A percentile compares a stretch with the other conserved stretches of the same genome.
phyloP scores from a whole-genome alignment of 345 rosid species.

The Dipteronia sinensis region DNA sequence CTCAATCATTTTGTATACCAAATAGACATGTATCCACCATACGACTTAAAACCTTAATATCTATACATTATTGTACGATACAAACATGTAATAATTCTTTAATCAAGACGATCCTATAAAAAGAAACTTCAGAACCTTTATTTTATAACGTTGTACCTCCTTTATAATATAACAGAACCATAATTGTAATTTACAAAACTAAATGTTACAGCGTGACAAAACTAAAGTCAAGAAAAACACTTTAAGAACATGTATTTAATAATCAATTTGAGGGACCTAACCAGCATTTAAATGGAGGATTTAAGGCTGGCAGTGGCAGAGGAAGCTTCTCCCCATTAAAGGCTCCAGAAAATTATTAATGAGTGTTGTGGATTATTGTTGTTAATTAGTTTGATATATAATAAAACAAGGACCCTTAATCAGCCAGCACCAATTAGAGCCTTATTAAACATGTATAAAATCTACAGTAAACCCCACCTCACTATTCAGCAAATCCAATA shows the following conservation, averaged over 20 bases:
- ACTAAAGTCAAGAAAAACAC: no score
- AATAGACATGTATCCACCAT: not conserved
- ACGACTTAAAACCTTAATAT: not conserved
- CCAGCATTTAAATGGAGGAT: not conserved
- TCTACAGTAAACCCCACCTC: slow-evolving; percentile 10
- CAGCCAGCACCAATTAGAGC: not conserved
- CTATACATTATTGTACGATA: no score
- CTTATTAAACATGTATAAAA: not conserved
- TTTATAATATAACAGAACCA: no score
- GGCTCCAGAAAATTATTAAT: not conserved
- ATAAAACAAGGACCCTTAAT: not conserved
- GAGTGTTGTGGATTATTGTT: not conserved
- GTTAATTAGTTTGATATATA: no score
- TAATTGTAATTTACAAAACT: no score
- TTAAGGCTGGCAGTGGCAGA: not conserved
- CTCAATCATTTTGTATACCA: not conserved
- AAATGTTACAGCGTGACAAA: no score
- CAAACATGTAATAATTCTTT: no score
- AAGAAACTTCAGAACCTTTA: no score
- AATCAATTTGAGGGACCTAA: not conserved
- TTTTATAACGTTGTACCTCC: no score
- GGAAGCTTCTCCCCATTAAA: not conserved
- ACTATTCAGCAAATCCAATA: not conserved
- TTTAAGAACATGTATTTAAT: not conserved
- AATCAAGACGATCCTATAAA: no score